These are phyloP conservation scores for Suhomyces guaymorum DNA, from an alignment of 1,139 yeast genomes.

Conservation along the genomic window DNA sequence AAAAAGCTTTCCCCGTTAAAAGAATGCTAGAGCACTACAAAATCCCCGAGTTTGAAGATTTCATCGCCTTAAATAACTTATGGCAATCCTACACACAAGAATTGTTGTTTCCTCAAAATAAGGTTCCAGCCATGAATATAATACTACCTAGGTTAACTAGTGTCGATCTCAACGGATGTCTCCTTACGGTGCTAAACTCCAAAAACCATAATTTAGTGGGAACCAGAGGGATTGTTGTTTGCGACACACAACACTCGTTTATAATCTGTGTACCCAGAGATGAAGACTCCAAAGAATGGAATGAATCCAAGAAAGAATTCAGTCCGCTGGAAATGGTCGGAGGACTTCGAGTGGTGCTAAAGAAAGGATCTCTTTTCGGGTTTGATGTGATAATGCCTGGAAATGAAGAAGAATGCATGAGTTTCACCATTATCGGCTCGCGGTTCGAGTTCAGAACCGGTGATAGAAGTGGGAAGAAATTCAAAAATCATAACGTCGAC, in stretches of 20 bases:
- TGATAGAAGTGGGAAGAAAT: slow-evolving; percentile 84
- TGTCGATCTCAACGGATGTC: slow-evolving; percentile 85
- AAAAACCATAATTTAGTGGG: slow-evolving; percentile 64
- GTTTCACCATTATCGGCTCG: slow-evolving; percentile 76
- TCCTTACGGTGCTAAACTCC: slow-evolving; percentile 58
- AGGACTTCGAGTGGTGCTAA: slow-evolving; percentile 57
- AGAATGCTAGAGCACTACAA: slow-evolving; percentile 34
- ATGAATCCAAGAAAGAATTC: slow-evolving; percentile 18
- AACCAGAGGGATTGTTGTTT: slow-evolving; percentile 71
- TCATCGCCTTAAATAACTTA: slow-evolving; percentile 49
- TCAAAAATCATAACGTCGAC: slow-evolving; percentile 74
- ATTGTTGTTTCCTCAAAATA: slow-evolving; percentile 41
- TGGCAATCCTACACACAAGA: slow-evolving; percentile 66
- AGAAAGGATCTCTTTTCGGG: slow-evolving; percentile 59
- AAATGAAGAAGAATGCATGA: slow-evolving; percentile 35
- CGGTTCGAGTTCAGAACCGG: slow-evolving; percentile 73
- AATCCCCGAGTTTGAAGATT: slow-evolving; percentile 56
- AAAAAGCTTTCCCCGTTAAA: slow-evolving; percentile 28
- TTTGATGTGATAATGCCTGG: slow-evolving; percentile 48
- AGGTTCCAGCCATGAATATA: slow-evolving; percentile 30
- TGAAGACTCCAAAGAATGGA: slow-evolving; percentile 36
- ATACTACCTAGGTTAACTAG: slow-evolving; percentile 61
- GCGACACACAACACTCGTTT: slow-evolving; percentile 83
- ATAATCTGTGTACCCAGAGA: slow-evolving; percentile 59
- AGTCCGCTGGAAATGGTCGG: slow-evolving; percentile 45